phyloP scores from a whole-genome alignment of 1,284 basidiomycete genomes.

The Trichosporon sp. region DNA sequence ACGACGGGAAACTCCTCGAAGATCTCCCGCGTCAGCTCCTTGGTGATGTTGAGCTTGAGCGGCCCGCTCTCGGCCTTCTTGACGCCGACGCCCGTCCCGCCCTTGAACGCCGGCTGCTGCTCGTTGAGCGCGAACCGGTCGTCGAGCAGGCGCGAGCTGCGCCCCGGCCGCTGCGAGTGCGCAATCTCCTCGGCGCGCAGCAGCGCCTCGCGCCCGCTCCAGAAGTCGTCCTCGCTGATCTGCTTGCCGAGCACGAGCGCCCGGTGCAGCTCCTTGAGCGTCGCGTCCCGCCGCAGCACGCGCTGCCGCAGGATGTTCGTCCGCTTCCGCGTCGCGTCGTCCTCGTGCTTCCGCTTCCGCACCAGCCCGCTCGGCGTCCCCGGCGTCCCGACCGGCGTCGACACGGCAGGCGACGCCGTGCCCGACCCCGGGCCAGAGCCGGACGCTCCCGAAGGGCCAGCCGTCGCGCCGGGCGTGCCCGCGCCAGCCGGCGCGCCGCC shows the following conservation, averaged over 20 bases:
- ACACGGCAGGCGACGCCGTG: conserved; percentile 12
- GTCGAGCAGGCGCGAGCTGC: conserved; percentile 80
- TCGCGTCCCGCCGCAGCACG: conserved; percentile 69
- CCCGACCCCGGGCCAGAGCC: conserved; percentile 17
- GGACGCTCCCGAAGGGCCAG: not conserved
- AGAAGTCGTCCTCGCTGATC: conserved; percentile 87
- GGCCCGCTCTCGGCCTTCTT: conserved; percentile 54
- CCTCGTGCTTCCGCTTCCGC: conserved; percentile 18
- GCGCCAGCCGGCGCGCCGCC: not conserved
- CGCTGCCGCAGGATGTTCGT: conserved; percentile 60
- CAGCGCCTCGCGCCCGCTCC: conserved; percentile 83
- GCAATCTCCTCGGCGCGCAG: conserved; percentile 64
- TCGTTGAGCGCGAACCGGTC: conserved; percentile 69
- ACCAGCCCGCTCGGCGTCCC: conserved; percentile 17
- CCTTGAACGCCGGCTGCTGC: conserved; percentile 30
- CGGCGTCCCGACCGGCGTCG: conserved; percentile 4
- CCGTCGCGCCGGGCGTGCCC: conserved; percentile 9
- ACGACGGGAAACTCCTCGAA: conserved; percentile 98
- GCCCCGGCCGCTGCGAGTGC: conserved; percentile 66
- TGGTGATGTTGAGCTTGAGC: conserved; percentile 67
- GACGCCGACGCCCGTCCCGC: conserved; percentile 44
- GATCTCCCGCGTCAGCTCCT: conserved; percentile 87
- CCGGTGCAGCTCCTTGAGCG: conserved; percentile 70
- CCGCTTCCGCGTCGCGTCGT: conserved; percentile 12
- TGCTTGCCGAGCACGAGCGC: conserved; percentile 79